phyloP scores from a whole-genome alignment of 176 grass and related monocot species.

The Carex parvula region DNA sequence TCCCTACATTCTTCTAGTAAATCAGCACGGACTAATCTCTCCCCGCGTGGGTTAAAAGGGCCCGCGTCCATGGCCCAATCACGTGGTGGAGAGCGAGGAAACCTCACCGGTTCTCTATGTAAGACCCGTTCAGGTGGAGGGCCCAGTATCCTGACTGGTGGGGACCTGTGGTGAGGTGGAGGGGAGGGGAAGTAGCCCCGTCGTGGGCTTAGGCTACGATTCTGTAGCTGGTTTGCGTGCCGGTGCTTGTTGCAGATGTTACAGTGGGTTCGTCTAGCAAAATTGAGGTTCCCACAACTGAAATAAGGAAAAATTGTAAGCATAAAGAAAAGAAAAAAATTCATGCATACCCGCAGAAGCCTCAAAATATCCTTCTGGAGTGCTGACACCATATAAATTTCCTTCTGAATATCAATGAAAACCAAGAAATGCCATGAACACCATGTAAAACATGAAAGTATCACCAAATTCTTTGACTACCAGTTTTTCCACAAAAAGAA shows the following conservation, averaged over 20 bases:
- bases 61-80: constrained; percentile 42
- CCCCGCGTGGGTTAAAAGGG: constrained; percentile 39
- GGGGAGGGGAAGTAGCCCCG: constrained; percentile 42
- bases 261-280: constrained; percentile 80
- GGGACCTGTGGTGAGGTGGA: constrained; percentile 28
- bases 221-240: constrained; percentile 35
- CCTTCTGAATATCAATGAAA: not conserved
- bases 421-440: not conserved
- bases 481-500: not conserved
- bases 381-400: too few species aligned
- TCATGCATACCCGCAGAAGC: not conserved
- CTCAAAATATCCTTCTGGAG: not conserved
- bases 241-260: constrained; percentile 83
- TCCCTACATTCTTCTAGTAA: constrained; percentile 43
- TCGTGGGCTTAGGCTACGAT: constrained; percentile 42
- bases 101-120: constrained; percentile 47
- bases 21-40: constrained; percentile 42
- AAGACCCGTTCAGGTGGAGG: constrained; percentile 35
- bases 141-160: constrained; percentile 42
- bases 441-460: constrained; percentile 1
- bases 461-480: not conserved
- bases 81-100: constrained; percentile 40
- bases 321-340: constrained; percentile 23
- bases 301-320: constrained; percentile 25
- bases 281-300: constrained; percentile 98